Percentiles rank a stretch among this genome's conserved stretches.
Evolutionary conservation across 2,329 filamentous ascomycete species (phyloP).

Genomic region (Pseudopithomyces maydicus): DNA sequence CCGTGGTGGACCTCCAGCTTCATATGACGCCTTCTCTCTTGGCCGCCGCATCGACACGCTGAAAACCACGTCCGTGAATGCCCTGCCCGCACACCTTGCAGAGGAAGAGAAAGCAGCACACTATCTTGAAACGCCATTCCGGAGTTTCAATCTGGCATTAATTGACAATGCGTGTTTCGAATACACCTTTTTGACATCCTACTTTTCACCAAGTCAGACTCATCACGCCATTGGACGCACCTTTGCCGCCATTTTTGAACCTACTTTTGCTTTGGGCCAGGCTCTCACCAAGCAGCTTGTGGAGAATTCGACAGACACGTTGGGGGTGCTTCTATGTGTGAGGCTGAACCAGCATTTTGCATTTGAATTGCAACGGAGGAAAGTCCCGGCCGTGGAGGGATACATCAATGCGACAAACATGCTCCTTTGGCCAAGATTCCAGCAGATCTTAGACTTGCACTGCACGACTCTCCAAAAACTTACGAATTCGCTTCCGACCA

Average conservation of each 20-base stretch:
- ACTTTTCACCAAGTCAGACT: conserved; percentile 80
- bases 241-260: conserved; percentile 87
- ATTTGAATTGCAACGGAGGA: conserved; percentile 89
- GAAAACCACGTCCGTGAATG: conserved; percentile 72
- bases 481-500: conserved; percentile 49
- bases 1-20: conserved; percentile 53
- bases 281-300: conserved; percentile 76
- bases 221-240: conserved; percentile 79
- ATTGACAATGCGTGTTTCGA: conserved; percentile 94
- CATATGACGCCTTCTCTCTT: conserved; percentile 87
- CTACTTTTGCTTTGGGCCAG: conserved; percentile 84
- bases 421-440: conserved; percentile 94
- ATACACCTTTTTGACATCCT: conserved; percentile 89
- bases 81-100: conserved; percentile 84
- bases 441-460: conserved; percentile 91
- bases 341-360: conserved; percentile 91
- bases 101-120: conserved; percentile 88
- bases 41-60: conserved; percentile 85
- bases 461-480: conserved; percentile 79
- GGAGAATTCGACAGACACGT: conserved; percentile 77
- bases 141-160: conserved; percentile 91
- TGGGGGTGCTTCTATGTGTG: conserved; percentile 89
- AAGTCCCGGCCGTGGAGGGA: conserved; percentile 83
- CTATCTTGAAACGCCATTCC: conserved; percentile 88
- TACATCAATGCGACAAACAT: conserved; percentile 97